Evolutionary conservation across 371 early-diverging fungal genomes (phyloP).

Genomic region (Mortierella sp.): DNA sequence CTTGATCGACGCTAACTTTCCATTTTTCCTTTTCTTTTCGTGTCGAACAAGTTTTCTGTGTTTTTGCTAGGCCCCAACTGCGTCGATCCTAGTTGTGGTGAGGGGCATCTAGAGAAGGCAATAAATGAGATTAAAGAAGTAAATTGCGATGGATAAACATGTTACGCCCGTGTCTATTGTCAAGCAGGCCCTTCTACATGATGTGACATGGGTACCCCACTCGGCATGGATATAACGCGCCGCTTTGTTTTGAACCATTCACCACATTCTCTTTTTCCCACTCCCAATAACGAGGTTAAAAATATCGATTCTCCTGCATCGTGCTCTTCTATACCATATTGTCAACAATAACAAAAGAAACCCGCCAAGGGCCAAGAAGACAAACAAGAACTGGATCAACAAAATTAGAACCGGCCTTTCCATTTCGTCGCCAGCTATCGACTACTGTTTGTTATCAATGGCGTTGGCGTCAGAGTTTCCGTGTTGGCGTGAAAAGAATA

Average conservation of each 20-base stretch:
- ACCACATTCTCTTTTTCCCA: neutral
- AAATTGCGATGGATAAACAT: no score
- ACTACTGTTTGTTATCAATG: neutral
- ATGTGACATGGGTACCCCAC: neutral
- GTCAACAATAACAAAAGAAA: neutral
- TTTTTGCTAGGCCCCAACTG: no score
- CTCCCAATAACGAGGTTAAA: neutral
- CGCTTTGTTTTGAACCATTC: neutral
- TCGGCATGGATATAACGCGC: slow-evolving; percentile 3
- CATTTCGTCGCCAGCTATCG: neutral
- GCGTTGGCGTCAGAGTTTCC: neutral
- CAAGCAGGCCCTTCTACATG: neutral
- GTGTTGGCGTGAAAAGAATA: neutral
- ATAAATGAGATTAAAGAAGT: neutral
- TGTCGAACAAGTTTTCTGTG: neutral
- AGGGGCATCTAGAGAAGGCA: neutral
- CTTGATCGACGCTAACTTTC: neutral
- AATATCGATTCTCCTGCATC: neutral
- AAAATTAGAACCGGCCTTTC: neutral
- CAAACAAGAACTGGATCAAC: neutral
- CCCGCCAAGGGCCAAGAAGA: neutral
- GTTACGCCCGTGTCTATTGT: no score
- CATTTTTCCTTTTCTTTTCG: neutral
- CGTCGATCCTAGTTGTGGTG: no score
- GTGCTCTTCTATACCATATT: neutral